phyloP scores from a whole-genome alignment of 1,284 basidiomycete species.

The Rhodotorula sp. region DNA sequence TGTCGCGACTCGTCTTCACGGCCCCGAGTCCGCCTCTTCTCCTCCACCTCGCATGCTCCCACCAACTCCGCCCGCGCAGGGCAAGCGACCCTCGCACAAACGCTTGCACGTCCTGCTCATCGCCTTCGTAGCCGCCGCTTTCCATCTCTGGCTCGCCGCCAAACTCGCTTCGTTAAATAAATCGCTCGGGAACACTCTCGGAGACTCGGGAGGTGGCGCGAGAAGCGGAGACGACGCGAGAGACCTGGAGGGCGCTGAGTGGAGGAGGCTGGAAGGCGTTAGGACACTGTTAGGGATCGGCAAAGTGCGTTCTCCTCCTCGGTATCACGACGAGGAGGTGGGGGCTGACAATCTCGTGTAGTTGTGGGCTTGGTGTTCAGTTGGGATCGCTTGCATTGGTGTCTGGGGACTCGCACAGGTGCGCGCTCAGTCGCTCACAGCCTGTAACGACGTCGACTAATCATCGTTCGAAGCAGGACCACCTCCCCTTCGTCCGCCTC shows the following conservation, averaged over 20 bases:
- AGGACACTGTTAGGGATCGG: slow-evolving; percentile 15
- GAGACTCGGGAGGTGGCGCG: background rate
- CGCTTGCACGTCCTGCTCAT: background rate
- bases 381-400: slow-evolving; percentile 3
- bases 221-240: background rate
- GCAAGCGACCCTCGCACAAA: background rate
- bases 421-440: background rate
- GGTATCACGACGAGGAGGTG: background rate
- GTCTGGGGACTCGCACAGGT: slow-evolving; percentile 10
- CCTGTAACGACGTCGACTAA: too few relatives aligned
- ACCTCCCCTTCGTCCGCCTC: slow-evolving; percentile 26
- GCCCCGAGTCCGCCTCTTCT: background rate
- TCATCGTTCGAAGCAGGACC: background rate
- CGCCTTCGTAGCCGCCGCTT: background rate
- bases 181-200: background rate
- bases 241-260: slow-evolving; percentile 8
- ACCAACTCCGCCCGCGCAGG: background rate
- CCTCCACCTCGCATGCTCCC: slow-evolving; percentile 1
- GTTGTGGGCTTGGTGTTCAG: slow-evolving; percentile 20
- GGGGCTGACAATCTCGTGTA: background rate
- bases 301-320: slow-evolving; percentile 3
- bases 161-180: background rate
- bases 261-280: slow-evolving; percentile 17
- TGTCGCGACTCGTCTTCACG: background rate
- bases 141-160: slow-evolving; percentile 12